These are phyloP conservation scores for Hydrangea macrophylla DNA, from an alignment of 148 eudicot species.

Conservation along the genomic window DNA sequence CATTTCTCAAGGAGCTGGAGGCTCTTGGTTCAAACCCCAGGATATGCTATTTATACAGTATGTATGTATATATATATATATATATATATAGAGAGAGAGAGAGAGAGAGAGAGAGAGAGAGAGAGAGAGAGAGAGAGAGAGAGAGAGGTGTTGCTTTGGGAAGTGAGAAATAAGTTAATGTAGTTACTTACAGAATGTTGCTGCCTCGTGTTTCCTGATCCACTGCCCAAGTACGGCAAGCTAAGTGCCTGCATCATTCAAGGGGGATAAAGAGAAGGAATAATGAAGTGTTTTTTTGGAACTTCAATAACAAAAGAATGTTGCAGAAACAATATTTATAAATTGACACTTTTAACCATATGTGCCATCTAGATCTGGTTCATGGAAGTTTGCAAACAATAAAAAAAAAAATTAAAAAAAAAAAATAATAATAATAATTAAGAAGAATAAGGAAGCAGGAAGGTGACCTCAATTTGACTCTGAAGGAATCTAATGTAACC, in stretches of 20 bases:
- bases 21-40: too few relatives aligned
- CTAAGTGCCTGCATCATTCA: slow-evolving; percentile 79
- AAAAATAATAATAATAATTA: too few relatives aligned
- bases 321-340: background rate
- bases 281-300: background rate
- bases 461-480: slow-evolving; percentile 84
- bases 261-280: background rate
- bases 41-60: too few relatives aligned
- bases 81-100: background rate
- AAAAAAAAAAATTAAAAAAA: slow-evolving; percentile 5
- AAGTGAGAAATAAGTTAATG: background rate
- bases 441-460: background rate
- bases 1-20: too few relatives aligned
- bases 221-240: slow-evolving; percentile 74
- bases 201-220: slow-evolving; percentile 56
- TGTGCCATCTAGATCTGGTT: background rate
- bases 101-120: background rate
- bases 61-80: background rate
- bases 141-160: background rate
- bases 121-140: slow-evolving; percentile 10
- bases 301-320: slow-evolving; percentile 5
- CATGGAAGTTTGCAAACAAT: slow-evolving; percentile 22
- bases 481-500: slow-evolving; percentile 98
- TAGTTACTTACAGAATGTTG: slow-evolving; percentile 51
- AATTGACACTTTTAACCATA: slow-evolving; percentile 6